Evolutionary conservation across 352 stramenopile genomes (phyloP), one percentile per base, ranked within the genome.

Genomic region (Globisporangium cederbergense): DNA sequence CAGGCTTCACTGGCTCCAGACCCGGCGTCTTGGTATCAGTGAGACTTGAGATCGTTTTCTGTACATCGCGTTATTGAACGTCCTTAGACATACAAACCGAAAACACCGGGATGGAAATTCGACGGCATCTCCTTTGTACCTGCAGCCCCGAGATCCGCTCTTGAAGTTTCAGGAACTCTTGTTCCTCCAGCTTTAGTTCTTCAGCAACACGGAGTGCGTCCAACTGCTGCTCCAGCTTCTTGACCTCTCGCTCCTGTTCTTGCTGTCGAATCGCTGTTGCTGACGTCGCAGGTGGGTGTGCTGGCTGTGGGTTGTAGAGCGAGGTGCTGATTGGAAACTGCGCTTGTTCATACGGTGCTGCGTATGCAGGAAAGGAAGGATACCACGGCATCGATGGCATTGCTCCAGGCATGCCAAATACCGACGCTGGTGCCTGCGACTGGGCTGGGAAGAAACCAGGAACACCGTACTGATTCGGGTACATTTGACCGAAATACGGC

Each of bases 161-260:
- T 43, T 67, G 65, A 25, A 70, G 25, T 14, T 47, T 55, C 25
- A 43, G 14, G 30, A 70, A 67, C 20, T 67, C 59, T 4, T 22
- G 47, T 16, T 66, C 65, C n/a, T 70, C 65, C 2, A n/a, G 3
- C 22, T 56, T 49, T 1, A 55, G 59, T 18, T 56, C 42, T 53
- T 70, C 59, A 7, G 60, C 51, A 0, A 45, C 25, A 2, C 50
- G 65, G 9, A 58, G 45, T 13, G 51, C 51, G 20, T 67, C 45
- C 7, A 70, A 34, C 2, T 70, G 65, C n/a, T 62, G 25, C 42
- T 70, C 65, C 32, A 70, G 43, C 25, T 58, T 67, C 25, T 42
- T 40, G 18, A 67, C 59, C 42, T 70, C 51, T 30, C 32, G 51
- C 51, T 58, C 65, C 2, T 65, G 64, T 9, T 67, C 65, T 62